A percentile compares a stretch with the other conserved stretches of the same genome.
phyloP scores from a whole-genome alignment of 2,329 filamentous ascomycete genomes.

The Stagonosporopsis cucurbitacearum region DNA sequence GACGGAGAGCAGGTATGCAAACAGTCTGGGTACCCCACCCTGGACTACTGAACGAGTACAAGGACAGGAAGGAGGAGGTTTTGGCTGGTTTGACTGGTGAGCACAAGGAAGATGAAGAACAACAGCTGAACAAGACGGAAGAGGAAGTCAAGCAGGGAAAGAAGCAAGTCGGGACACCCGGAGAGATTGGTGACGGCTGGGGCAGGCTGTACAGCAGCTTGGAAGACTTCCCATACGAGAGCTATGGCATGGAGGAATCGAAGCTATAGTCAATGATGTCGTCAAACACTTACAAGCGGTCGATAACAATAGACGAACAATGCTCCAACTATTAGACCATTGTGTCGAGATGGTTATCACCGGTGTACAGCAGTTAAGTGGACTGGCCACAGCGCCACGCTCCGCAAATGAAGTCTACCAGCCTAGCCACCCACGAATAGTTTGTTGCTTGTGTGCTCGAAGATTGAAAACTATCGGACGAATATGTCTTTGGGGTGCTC shows the following conservation, averaged over 20 bases:
- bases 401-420: too few species aligned
- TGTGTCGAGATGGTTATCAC: neutral
- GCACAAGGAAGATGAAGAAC: conserved; percentile 63
- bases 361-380: neutral
- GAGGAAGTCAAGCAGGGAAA: conserved; percentile 48
- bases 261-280: neutral
- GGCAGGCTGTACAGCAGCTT: conserved; percentile 60
- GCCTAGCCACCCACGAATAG: too few species aligned
- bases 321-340: neutral
- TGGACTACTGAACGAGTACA: conserved; percentile 76
- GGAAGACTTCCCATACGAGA: conserved; percentile 65
- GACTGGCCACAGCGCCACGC: neutral
- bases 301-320: neutral
- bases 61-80: conserved; percentile 78
- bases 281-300: neutral
- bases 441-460: neutral
- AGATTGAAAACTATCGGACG: neutral
- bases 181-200: conserved; percentile 67
- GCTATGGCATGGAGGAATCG: conserved; percentile 60
- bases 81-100: conserved; percentile 81
- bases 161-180: conserved; percentile 55
- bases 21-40: conserved; percentile 91
- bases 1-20: conserved; percentile 89
- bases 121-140: conserved; percentile 42
- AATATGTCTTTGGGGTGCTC: neutral